phyloP scores from a whole-genome alignment of 2,329 filamentous ascomycete genomes.

The Cladosporium halotolerans region DNA sequence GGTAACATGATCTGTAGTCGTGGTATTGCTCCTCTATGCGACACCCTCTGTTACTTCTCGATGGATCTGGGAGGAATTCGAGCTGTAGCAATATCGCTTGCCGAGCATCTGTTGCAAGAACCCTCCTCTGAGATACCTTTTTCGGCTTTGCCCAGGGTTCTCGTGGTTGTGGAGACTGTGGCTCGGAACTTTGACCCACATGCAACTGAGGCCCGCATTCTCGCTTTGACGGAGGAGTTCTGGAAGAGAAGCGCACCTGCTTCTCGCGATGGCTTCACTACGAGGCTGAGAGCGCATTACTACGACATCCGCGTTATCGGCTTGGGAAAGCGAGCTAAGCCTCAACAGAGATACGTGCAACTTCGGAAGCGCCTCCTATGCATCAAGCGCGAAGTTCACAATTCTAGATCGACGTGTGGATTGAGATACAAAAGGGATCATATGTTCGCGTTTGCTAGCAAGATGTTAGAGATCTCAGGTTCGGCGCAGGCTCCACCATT shows the following conservation, averaged over 20 bases:
- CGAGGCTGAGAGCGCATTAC: slow-evolving; percentile 8
- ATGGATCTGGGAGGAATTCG: slow-evolving; percentile 21
- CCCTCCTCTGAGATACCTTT: slow-evolving; percentile 14
- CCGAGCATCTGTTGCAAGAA: slow-evolving; percentile 13
- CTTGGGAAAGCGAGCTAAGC: slow-evolving; percentile 5
- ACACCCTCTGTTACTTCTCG: slow-evolving; percentile 25
- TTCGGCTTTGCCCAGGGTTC: slow-evolving; percentile 17
- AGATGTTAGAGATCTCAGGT: slow-evolving; percentile 14
- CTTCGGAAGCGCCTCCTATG: slow-evolving; percentile 3
- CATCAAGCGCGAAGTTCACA: slow-evolving; percentile 7
- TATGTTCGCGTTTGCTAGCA: slow-evolving; percentile 14
- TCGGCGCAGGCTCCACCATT: slow-evolving; percentile 8
- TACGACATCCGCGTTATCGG: slow-evolving; percentile 15
- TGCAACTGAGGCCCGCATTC: slow-evolving; percentile 13
- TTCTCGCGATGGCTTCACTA: neutral
- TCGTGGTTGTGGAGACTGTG: slow-evolving; percentile 23
- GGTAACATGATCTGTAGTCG: slow-evolving; percentile 14
- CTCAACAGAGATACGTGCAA: slow-evolving; percentile 1
- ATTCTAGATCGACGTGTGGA: slow-evolving; percentile 8
- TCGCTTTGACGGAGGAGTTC: neutral
- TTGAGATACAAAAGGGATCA: slow-evolving; percentile 16
- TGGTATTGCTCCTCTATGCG: slow-evolving; percentile 21
- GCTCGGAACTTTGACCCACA: slow-evolving; percentile 18
- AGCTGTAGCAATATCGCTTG: slow-evolving; percentile 21
- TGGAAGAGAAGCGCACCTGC: neutral